These are phyloP conservation scores for Geranium incanum DNA, from an alignment of 441 rosid genomes.

Conservation along the genomic window DNA sequence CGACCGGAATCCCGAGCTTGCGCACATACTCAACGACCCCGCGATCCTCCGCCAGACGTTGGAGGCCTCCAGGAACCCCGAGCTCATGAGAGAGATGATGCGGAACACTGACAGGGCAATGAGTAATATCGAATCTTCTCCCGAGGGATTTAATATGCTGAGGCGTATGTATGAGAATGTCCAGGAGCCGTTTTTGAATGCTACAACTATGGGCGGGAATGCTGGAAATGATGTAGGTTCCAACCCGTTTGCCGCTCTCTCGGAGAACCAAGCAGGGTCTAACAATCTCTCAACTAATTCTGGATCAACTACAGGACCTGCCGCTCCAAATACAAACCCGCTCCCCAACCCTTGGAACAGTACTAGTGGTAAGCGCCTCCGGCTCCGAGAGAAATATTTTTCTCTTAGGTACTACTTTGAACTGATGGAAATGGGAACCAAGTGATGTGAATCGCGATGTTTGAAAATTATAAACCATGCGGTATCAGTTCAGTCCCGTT, in stretches of 20 bases:
- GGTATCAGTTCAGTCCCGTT: background rate
- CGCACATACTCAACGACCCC: slow-evolving; percentile 56
- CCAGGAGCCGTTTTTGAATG: slow-evolving; percentile 55
- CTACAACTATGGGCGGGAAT: slow-evolving; percentile 48
- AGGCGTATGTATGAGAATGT: slow-evolving; percentile 69
- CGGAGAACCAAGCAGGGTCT: slow-evolving; percentile 41
- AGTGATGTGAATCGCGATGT: background rate
- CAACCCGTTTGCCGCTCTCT: slow-evolving; percentile 56
- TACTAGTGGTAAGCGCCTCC: slow-evolving; percentile 15
- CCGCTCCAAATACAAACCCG: slow-evolving; percentile 26
- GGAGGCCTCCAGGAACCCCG: slow-evolving; percentile 60
- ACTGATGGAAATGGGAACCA: background rate
- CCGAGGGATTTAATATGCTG: slow-evolving; percentile 59
- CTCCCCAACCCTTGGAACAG: slow-evolving; percentile 45
- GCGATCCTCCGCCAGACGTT: slow-evolving; percentile 51
- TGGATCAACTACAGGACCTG: slow-evolving; percentile 35
- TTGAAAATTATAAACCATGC: background rate
- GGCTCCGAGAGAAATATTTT: background rate
- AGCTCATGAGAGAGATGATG: slow-evolving; percentile 71
- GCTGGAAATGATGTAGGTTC: slow-evolving; percentile 31
- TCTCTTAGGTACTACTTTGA: slow-evolving; percentile 26
- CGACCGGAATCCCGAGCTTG: slow-evolving; percentile 63
- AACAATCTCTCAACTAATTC: slow-evolving; percentile 36
- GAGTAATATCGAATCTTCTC: slow-evolving; percentile 64
- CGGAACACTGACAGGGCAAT: slow-evolving; percentile 55